Evolutionary conservation across 2,329 filamentous ascomycete species (phyloP).

Genomic region (Fusarium secorum): DNA sequence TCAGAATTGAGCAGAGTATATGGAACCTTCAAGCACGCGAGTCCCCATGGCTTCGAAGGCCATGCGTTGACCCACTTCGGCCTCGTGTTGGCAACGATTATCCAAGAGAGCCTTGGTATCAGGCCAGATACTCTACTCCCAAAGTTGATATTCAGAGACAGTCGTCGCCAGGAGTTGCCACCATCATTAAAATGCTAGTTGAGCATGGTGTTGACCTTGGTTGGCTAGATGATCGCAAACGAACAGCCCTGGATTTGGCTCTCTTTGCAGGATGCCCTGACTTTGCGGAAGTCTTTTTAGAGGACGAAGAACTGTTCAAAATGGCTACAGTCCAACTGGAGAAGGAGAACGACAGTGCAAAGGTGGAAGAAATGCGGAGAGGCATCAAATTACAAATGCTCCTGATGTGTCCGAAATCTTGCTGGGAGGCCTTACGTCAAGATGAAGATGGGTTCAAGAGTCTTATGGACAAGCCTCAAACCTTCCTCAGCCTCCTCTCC

Average conservation of each 20-base stretch:
- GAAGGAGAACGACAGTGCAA: neutral
- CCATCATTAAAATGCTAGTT: conserved; percentile 21
- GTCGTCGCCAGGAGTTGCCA: neutral
- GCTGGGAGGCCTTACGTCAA: neutral
- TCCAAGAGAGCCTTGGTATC: neutral
- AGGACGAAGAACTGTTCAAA: conserved; percentile 6
- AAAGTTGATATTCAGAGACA: neutral
- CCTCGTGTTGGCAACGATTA: neutral
- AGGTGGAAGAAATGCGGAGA: neutral
- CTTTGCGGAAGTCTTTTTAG: conserved; percentile 16
- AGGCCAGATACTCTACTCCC: neutral
- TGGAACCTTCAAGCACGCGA: conserved; percentile 1
- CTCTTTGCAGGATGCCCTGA: conserved; percentile 8
- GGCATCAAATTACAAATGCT: conserved; percentile 17
- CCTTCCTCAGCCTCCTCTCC: neutral
- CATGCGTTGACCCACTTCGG: conserved; percentile 1
- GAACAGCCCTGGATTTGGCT: conserved; percentile 29
- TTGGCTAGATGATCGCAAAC: neutral
- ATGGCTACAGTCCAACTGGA: neutral
- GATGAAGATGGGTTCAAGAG: neutral
- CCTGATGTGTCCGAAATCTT: conserved; percentile 13
- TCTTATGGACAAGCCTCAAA: neutral
- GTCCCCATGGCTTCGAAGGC: neutral
- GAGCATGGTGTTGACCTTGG: neutral
- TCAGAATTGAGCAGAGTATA: conserved; percentile 12